Evolutionary conservation across 345 rosid species (phyloP).

Genomic region (Dovyalis caffra): DNA sequence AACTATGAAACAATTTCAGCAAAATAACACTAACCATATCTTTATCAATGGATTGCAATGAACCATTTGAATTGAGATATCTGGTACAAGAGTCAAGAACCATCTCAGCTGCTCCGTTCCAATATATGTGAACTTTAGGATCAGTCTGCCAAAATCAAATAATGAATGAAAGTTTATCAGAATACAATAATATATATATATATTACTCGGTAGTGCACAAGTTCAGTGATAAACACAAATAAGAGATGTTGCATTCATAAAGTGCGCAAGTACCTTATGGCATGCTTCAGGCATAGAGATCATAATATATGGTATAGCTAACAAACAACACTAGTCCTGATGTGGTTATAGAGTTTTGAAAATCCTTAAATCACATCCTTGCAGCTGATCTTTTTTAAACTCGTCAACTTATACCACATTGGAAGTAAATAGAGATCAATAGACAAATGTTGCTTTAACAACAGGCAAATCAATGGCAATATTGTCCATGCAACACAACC

Average conservation of each 20-base stretch:
- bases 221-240: not conserved
- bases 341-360: not conserved
- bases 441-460: not conserved
- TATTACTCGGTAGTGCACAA: not conserved
- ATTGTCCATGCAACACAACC: not conserved
- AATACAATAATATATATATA: not conserved
- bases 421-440: no score
- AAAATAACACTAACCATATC: slow-evolving; percentile 42
- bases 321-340: not conserved
- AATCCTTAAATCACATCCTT: not conserved
- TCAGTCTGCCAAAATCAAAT: slow-evolving; percentile 48
- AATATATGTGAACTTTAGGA: slow-evolving; percentile 73
- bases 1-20: not conserved
- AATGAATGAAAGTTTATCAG: slow-evolving; percentile 1
- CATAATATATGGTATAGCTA: not conserved
- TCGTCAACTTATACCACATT: no score
- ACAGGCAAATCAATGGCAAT: slow-evolving; percentile 1
- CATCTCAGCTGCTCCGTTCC: slow-evolving; percentile 99
- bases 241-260: not conserved
- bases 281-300: not conserved
- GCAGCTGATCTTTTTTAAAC: no score
- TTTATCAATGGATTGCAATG: slow-evolving; percentile 50
- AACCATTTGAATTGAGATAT: slow-evolving; percentile 66
- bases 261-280: not conserved
- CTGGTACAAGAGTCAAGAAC: slow-evolving; percentile 74